phyloP scores from a whole-genome alignment of 2,329 filamentous ascomycete genomes.

The Pleoardoris graminearum region DNA sequence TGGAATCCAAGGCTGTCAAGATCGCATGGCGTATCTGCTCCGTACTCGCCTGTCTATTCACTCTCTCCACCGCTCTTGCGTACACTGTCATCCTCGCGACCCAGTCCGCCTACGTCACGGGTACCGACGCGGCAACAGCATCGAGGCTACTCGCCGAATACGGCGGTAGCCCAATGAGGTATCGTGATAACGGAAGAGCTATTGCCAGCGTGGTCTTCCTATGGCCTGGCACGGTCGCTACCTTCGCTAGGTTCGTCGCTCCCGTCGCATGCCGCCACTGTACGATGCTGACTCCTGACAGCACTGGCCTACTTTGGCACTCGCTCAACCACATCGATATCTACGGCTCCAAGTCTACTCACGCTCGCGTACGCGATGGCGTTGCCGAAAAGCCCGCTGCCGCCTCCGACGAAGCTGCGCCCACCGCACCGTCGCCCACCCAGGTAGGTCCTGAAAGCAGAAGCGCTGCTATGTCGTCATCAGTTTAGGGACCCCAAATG shows the following conservation, averaged over 20 bases:
- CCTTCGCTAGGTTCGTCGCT: conserved; percentile 49
- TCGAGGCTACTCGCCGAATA: conserved; percentile 42
- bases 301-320: conserved; percentile 46
- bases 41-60: conserved; percentile 53
- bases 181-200: conserved; percentile 55
- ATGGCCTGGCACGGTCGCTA: conserved; percentile 57
- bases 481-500: neutral
- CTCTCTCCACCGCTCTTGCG: conserved; percentile 53
- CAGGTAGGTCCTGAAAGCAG: no score
- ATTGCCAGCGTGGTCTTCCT: conserved; percentile 57
- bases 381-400: neutral
- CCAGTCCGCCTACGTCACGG: conserved; percentile 51
- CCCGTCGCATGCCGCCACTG: neutral
- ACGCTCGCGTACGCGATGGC: conserved; percentile 32
- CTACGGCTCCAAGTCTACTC: conserved; percentile 45
- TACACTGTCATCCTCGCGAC: conserved; percentile 58
- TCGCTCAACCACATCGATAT: conserved; percentile 46
- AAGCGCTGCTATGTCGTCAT: no score
- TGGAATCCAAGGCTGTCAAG: conserved; percentile 54
- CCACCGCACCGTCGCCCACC: no score
- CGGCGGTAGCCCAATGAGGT: conserved; percentile 47
- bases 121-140: conserved; percentile 40
- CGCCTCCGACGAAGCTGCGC: no score
- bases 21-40: conserved; percentile 60
- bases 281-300: conserved; percentile 15